Evolutionary conservation across 805 yeast species (phyloP), one percentile per base, ranked within the genome.

Genomic region (Metschnikowia kofuensis): DNA sequence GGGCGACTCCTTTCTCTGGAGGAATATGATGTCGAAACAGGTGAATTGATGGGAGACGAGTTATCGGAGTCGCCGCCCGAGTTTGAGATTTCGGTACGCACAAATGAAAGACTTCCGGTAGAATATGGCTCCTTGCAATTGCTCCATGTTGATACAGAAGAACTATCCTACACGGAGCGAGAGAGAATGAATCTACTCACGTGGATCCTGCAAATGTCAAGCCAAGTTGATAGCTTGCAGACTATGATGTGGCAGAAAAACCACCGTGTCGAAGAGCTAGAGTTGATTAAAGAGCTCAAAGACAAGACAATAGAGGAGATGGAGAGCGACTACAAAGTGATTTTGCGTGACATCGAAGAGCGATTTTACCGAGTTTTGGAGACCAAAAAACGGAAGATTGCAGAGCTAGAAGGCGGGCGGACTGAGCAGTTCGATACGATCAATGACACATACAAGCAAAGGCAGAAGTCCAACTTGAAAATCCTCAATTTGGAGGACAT

Each of bases 1-100:
- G 68, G 60, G 4, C 63, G 52, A 42, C 55, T 68, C 32, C 42
- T 54, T 2, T 63, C 68, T n/a, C 59, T 54, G 47, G 54, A 55
- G 30, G 56, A 59, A 27, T 62, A 64, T 47, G 64, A 64, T 42
- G 42, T 38, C 0, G 56, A 55, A 26, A 57, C 60, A 5, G 60
- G 62, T 1, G 65, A 61, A 14, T 55, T 68, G 39, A 41, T 53
- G 11, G 66, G 63, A 8, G 62, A 56, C 2, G 68, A 62, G 11
- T 44, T 50, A 15, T 40, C 51, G 2, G 49, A 45, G 16, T 44
- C 28, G 4, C 38, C 46, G 12, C 59, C 59, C 8, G 50, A 47
- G 2, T 46, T 56, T 34, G 50, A 51, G 34, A 35, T 56, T 29
- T 43, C 42, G 2, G 39, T 56, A 13, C 21, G 49, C n/a, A 47